A percentile compares a stretch with the other conserved stretches of the same genome.
Evolutionary conservation across 371 early-diverging fungal genomes (phyloP).

Genomic region (Nematocida parisii): DNA sequence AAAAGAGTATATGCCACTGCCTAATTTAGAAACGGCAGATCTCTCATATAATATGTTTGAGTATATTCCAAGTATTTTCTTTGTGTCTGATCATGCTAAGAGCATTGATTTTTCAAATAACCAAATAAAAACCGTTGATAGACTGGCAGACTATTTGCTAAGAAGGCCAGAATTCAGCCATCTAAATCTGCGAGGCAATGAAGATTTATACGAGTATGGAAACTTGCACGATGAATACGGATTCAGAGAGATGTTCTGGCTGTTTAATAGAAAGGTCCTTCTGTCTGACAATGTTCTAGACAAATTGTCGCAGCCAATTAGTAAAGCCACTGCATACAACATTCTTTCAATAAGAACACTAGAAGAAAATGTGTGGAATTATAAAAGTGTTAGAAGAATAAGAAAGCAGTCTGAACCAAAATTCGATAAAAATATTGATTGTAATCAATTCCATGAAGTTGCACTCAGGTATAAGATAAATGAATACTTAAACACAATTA

Average conservation of each 20-base stretch:
- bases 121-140: background rate
- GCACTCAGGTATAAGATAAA: constrained; percentile 7
- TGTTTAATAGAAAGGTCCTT: constrained; percentile 4
- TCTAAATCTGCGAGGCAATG: background rate
- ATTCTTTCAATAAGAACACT: background rate
- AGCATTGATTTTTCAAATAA: background rate
- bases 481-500: background rate
- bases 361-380: constrained; percentile 3
- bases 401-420: background rate
- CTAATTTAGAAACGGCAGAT: background rate
- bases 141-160: constrained; percentile 9
- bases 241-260: constrained; percentile 17
- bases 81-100: background rate
- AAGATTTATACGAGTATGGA: background rate
- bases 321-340: background rate
- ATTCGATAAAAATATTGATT: background rate
- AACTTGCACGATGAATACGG: background rate
- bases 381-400: constrained; percentile 2
- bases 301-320: background rate
- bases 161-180: background rate
- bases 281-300: background rate
- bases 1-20: background rate
- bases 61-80: constrained; percentile 1
- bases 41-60: constrained; percentile 8
- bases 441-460: background rate